phyloP scores from a whole-genome alignment of 2,329 filamentous ascomycete genomes.

The Aspergillus sp. region DNA sequence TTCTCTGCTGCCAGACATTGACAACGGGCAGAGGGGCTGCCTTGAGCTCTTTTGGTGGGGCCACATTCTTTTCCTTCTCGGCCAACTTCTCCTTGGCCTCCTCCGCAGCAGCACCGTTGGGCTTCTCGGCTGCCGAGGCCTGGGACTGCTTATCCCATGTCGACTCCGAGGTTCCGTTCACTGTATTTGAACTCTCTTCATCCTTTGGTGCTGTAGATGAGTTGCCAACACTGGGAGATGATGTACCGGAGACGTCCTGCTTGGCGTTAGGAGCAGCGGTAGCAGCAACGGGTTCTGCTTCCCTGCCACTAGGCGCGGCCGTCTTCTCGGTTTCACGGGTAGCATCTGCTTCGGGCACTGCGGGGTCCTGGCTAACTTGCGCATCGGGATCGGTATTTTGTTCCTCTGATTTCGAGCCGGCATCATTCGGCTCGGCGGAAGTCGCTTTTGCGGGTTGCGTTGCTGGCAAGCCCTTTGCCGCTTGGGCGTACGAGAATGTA shows the following conservation, averaged over 20 bases:
- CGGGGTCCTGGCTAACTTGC: conserved; percentile 24
- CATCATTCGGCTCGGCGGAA: conserved; percentile 22
- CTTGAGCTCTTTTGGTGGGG: conserved; percentile 56
- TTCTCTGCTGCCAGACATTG: conserved; percentile 80
- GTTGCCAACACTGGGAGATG: conserved; percentile 49
- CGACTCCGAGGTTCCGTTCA: conserved; percentile 57
- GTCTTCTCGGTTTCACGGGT: conserved; percentile 33
- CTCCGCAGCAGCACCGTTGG: conserved; percentile 27
- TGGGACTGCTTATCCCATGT: conserved; percentile 61
- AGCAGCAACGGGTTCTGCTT: conserved; percentile 25
- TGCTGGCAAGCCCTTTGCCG: conserved; percentile 68
- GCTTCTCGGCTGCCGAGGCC: conserved; percentile 54
- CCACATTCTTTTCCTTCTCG: conserved; percentile 54
- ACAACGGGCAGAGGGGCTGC: conserved; percentile 76
- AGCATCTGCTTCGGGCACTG: conserved; percentile 41
- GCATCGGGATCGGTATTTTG: conserved; percentile 19
- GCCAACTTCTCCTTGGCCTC: conserved; percentile 46
- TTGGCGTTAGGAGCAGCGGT: conserved; percentile 16
- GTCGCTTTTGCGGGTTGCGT: conserved; percentile 37
- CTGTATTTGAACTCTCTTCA: conserved; percentile 53
- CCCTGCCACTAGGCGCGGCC: conserved; percentile 21
- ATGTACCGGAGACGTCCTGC: conserved; percentile 30
- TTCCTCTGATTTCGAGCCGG: conserved; percentile 24
- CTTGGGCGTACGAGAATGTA: conserved; percentile 89
- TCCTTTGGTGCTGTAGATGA: conserved; percentile 50